Evolutionary conservation across 2,329 filamentous ascomycete genomes (phyloP), one percentile per base, ranked within the genome.

Genomic region (Chaetomium strumarium): DNA sequence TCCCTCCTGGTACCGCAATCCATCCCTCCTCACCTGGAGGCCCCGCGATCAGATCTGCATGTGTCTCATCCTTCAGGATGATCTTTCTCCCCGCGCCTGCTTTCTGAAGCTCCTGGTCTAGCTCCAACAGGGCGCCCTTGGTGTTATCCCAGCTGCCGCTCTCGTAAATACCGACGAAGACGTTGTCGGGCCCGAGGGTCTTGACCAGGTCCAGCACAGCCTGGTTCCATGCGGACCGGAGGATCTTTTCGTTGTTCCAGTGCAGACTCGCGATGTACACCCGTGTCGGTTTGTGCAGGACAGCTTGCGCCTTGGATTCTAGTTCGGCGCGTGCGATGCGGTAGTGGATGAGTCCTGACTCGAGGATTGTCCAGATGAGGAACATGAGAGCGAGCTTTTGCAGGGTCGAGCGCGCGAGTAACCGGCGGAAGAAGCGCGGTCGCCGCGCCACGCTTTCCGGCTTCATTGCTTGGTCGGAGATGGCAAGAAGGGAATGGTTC

Each of bases 231-330:
- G 80, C 73, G 9, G 68, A 71, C 14, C 78, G 75, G 4, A 88
- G 72, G 19, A 86, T 74, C 0, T 62, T 58, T 57, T 82, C 83
- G 51, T 79, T 83, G 61, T 86, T 88, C 74, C 83, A 85, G 63
- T 87, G 83, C 47, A 84, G 76, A 39, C 80, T 81, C 13, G 81
- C 80, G 48, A 88, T 85, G 68, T 79, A 88, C 57, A 88, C 75
- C 11, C 61, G 58, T 2, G 54, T 20, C 2, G 55, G 53, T 20
- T 53, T 49, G 12, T 42, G 20, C 11, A 56, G 49, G 6, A 45
- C 41, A 16, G 49, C 40, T 8, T 45, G 49, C 11, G 55, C 34
- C 12, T 36, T 41, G 31, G 51, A 42, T 30, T 58, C 53, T 24
- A 46, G 49, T 33, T 62, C 58, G 40, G 60, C 50, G 40, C 51